phyloP scores from a whole-genome alignment of 2,329 filamentous ascomycete species.

The Diplodia mutila region DNA sequence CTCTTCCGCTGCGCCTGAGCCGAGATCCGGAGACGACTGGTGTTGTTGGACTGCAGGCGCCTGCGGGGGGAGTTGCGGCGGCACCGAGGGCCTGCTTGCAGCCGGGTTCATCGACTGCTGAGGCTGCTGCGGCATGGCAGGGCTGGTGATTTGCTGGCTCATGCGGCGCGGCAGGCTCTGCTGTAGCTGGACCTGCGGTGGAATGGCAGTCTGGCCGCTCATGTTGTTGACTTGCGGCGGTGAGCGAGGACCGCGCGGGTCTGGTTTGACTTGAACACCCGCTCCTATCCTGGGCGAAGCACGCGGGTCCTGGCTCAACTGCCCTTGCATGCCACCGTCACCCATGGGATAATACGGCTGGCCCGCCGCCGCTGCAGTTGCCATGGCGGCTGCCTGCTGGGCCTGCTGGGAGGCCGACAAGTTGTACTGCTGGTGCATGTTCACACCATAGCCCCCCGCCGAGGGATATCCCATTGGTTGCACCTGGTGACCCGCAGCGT shows the following conservation, averaged over 20 bases:
- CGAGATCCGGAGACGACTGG: slow-evolving; percentile 79
- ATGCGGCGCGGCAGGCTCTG: slow-evolving; percentile 45
- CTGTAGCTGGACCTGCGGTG: slow-evolving; percentile 46
- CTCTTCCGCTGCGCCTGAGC: slow-evolving; percentile 75
- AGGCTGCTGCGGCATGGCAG: slow-evolving; percentile 63
- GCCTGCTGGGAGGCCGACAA: slow-evolving; percentile 78
- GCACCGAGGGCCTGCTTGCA: slow-evolving; percentile 51
- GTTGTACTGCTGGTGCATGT: slow-evolving; percentile 79
- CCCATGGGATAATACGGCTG: slow-evolving; percentile 74
- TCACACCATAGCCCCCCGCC: slow-evolving; percentile 68
- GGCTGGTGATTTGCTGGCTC: slow-evolving; percentile 48
- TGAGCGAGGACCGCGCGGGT: slow-evolving; percentile 73
- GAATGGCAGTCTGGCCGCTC: slow-evolving; percentile 41
- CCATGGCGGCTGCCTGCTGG: slow-evolving; percentile 84
- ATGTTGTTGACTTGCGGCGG: slow-evolving; percentile 70
- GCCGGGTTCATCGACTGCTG: slow-evolving; percentile 77
- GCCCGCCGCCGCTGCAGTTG: slow-evolving; percentile 87
- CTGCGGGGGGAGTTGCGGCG: slow-evolving; percentile 56
- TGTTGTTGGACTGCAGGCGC: slow-evolving; percentile 68
- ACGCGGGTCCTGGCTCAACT: slow-evolving; percentile 58
- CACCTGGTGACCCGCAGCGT: slow-evolving; percentile 59
- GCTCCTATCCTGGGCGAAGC: slow-evolving; percentile 76
- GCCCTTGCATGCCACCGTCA: slow-evolving; percentile 67
- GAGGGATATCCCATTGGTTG: slow-evolving; percentile 81
- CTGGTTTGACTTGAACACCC: slow-evolving; percentile 67